These are phyloP conservation scores for Cordyceps javanica DNA, from an alignment of 2,329 filamentous ascomycete species.

Conservation along the genomic window DNA sequence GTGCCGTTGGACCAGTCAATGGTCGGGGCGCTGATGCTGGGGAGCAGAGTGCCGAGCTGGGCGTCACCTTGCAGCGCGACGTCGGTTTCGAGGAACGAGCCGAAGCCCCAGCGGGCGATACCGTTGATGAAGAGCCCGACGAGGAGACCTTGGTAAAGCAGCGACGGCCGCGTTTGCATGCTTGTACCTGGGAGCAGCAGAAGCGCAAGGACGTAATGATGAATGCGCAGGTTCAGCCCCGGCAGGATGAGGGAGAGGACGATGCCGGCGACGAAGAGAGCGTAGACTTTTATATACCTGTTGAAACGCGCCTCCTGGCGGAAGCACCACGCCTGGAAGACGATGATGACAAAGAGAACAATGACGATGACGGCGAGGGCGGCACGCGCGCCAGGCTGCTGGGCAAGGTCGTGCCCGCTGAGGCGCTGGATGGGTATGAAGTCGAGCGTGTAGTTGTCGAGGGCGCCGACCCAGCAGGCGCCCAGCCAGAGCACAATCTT, in stretches of 20 bases:
- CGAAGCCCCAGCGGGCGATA: conserved; percentile 90
- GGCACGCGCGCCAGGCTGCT: conserved; percentile 82
- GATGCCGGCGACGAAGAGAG: conserved; percentile 59
- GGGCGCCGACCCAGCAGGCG: conserved; percentile 79
- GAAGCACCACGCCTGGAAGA: conserved; percentile 78
- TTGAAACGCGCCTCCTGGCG: conserved; percentile 77
- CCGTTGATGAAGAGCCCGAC: conserved; percentile 92
- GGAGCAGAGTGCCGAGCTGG: conserved; percentile 57
- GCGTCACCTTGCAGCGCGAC: conserved; percentile 64
- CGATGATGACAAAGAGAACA: conserved; percentile 59
- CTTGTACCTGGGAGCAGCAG: conserved; percentile 82
- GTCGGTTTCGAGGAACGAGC: conserved; percentile 78
- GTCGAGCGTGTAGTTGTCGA: conserved; percentile 94
- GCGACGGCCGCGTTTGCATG: conserved; percentile 76
- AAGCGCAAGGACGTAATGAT: conserved; percentile 89
- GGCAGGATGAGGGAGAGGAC: conserved; percentile 67
- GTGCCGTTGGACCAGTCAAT: conserved; percentile 36
- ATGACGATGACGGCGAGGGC: conserved; percentile 75
- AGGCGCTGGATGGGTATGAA: conserved; percentile 89
- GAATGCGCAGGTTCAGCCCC: conserved; percentile 75
- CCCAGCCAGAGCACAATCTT: conserved; percentile 89
- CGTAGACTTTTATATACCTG: conserved; percentile 72
- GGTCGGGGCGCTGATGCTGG: conserved; percentile 39
- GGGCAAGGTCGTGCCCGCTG: conserved; percentile 80
- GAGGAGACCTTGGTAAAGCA: conserved; percentile 85